A percentile compares a stretch with the other conserved stretches of the same genome.
These are phyloP conservation scores for Neurospora tetraspora DNA, from an alignment of 495 filamentous ascomycete genomes.

Conservation along the genomic window DNA sequence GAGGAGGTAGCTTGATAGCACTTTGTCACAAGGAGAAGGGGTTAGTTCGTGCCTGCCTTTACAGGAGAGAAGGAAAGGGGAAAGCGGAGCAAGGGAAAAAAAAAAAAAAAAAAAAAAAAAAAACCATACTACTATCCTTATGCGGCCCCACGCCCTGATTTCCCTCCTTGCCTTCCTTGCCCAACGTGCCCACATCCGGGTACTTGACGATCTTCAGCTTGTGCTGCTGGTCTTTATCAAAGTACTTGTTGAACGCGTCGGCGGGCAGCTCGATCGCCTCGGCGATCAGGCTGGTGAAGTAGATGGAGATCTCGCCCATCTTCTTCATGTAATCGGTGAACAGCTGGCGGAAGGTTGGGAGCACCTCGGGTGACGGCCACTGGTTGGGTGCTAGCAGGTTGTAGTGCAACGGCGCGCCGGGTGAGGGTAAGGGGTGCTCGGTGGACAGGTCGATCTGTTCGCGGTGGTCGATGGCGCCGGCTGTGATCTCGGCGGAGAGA, in stretches of 20 bases:
- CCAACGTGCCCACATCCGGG: slow-evolving; percentile 47
- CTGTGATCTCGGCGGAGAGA: slow-evolving; percentile 53
- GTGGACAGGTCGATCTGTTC: slow-evolving; percentile 90
- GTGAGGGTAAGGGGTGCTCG: slow-evolving; percentile 55
- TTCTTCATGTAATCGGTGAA: slow-evolving; percentile 65
- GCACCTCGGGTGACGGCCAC: slow-evolving; percentile 62
- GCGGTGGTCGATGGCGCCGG: slow-evolving; percentile 52
- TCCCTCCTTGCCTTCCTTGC: slow-evolving; percentile 33
- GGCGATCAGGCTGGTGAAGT: slow-evolving; percentile 76
- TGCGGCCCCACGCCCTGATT: slow-evolving; percentile 81
- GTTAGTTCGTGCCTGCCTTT: background rate
- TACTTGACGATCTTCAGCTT: slow-evolving; percentile 93
- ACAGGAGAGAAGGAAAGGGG: background rate
- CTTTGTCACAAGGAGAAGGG: background rate
- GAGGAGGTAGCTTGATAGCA: slow-evolving; percentile 77
- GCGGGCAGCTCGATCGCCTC: slow-evolving; percentile 71
- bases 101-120: too few species aligned
- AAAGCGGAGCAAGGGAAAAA: too few species aligned
- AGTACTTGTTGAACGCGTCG: slow-evolving; percentile 72
- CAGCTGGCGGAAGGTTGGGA: slow-evolving; percentile 62
- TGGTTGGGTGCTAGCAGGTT: slow-evolving; percentile 81
- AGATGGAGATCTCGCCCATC: slow-evolving; percentile 60
- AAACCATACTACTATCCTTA: slow-evolving; percentile 60
- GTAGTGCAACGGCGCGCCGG: slow-evolving; percentile 59
- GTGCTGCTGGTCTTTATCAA: slow-evolving; percentile 72